phyloP scores from a whole-genome alignment of 2,329 filamentous ascomycete species.

The Polychaeton citri region DNA sequence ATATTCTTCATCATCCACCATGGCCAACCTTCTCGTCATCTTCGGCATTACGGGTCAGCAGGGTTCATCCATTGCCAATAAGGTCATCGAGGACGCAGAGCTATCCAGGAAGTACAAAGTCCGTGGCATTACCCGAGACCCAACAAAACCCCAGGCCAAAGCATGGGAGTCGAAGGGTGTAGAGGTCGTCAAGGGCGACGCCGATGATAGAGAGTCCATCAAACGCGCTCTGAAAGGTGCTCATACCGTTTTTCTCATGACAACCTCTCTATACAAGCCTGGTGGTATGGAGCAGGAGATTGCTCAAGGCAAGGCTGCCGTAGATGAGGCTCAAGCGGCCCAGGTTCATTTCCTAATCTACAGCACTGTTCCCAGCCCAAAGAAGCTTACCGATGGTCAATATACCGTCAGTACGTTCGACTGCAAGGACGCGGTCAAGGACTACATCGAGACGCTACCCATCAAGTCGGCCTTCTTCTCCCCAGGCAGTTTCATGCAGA shows the following conservation, averaged over 20 bases:
- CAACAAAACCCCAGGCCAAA: constrained; percentile 28
- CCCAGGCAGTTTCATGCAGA: constrained; percentile 10
- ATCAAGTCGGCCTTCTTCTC: constrained; percentile 10
- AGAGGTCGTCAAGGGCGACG: constrained; percentile 39
- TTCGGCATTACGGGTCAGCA: constrained; percentile 47
- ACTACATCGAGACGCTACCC: constrained; percentile 9
- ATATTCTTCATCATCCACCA: constrained; percentile 5
- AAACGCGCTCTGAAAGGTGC: constrained; percentile 30
- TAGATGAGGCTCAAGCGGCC: constrained; percentile 11
- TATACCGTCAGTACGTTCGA: constrained; percentile 18
- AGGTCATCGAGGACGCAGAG: constrained; percentile 28
- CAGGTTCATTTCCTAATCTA: constrained; percentile 23
- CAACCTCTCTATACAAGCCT: constrained; percentile 17
- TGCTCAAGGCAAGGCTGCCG: constrained; percentile 14
- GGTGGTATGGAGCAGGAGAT: constrained; percentile 26
- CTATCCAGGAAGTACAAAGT: constrained; percentile 35
- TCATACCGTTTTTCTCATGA: constrained; percentile 34
- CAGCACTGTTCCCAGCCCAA: constrained; percentile 12
- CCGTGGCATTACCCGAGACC: constrained; percentile 41
- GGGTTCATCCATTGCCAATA: constrained; percentile 40
- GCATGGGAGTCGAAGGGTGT: constrained; percentile 30
- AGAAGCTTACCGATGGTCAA: constrained; percentile 10
- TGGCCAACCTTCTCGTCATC: constrained; percentile 36
- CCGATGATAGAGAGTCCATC: constrained; percentile 32
- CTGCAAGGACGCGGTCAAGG: constrained; percentile 16